Evolutionary conservation across 2,329 filamentous ascomycete genomes (phyloP).

Genomic region (Fonsecaea multimorphosa): DNA sequence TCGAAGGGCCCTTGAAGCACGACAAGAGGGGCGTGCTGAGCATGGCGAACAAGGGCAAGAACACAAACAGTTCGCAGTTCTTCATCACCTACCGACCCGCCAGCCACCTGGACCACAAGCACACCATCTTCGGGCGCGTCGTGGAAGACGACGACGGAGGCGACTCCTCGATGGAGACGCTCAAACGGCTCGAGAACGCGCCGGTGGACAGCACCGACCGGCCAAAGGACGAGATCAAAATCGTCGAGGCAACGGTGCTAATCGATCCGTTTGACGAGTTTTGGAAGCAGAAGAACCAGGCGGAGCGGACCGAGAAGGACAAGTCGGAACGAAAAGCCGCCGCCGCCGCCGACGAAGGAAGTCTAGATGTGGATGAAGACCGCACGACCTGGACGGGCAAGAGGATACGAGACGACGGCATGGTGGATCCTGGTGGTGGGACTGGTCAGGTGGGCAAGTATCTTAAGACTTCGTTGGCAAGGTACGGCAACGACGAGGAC

Average conservation of each 20-base stretch:
- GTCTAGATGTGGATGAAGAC: constrained; percentile 56
- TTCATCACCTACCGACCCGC: constrained; percentile 89
- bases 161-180: constrained; percentile 58
- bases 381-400: constrained; percentile 96
- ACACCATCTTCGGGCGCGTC: constrained; percentile 92
- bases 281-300: constrained; percentile 71
- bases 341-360: neutral
- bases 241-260: constrained; percentile 83
- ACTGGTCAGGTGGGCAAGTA: constrained; percentile 76
- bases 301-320: constrained; percentile 60
- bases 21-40: constrained; percentile 78
- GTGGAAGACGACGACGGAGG: constrained; percentile 65
- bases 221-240: constrained; percentile 77
- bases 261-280: constrained; percentile 97
- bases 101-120: constrained; percentile 88
- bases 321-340: constrained; percentile 19
- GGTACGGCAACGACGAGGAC: constrained; percentile 51
- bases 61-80: constrained; percentile 94
- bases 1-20: constrained; percentile 87
- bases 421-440: constrained; percentile 57
- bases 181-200: constrained; percentile 77
- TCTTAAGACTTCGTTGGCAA: constrained; percentile 61
- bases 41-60: constrained; percentile 99
- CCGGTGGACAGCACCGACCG: constrained; percentile 76
- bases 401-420: constrained; percentile 73